Evolutionary conservation across 441 rosid genomes (phyloP).

Genomic region (Erysimum cheiri): DNA sequence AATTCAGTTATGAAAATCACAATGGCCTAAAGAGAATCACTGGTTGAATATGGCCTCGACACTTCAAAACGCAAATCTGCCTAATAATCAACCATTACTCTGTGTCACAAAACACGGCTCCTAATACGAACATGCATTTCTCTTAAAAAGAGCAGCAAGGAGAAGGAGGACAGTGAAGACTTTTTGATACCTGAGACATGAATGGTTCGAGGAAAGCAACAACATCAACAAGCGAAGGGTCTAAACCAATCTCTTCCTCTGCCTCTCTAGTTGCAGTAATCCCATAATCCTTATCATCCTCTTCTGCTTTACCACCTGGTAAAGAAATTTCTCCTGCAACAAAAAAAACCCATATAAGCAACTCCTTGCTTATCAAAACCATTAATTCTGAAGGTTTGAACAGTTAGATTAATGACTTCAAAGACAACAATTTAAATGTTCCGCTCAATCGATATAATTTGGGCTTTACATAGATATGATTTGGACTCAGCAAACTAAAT

Average conservation of each 20-base stretch:
- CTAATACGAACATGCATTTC: not conserved
- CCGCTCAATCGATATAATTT: not conserved
- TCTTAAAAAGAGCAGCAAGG: slow-evolving; percentile 2
- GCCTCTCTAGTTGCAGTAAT: slow-evolving; percentile 87
- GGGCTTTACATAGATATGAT: not conserved
- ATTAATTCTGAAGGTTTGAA: not conserved
- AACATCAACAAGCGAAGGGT: slow-evolving; percentile 75
- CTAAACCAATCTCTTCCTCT: slow-evolving; percentile 81
- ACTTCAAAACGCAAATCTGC: not conserved
- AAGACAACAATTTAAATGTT: slow-evolving; percentile 2
- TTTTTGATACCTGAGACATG: slow-evolving; percentile 65
- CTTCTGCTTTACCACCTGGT: slow-evolving; percentile 89
- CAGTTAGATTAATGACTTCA: not conserved
- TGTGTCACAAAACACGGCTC: not conserved
- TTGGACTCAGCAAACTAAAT: slow-evolving; percentile 3
- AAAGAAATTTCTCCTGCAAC: slow-evolving; percentile 82
- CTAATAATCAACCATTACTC: not conserved
- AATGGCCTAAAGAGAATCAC: not conserved
- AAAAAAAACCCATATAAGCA: not conserved
- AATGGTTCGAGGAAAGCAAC: slow-evolving; percentile 77
- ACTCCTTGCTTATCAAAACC: not conserved
- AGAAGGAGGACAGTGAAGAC: not conserved
- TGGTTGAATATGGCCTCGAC: not conserved
- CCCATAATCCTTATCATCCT: slow-evolving; percentile 66
- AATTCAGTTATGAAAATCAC: not conserved